These are phyloP conservation scores for Phlebiopsis flavidoalba DNA, from an alignment of 768 basidiomycete species.

Conservation along the genomic window DNA sequence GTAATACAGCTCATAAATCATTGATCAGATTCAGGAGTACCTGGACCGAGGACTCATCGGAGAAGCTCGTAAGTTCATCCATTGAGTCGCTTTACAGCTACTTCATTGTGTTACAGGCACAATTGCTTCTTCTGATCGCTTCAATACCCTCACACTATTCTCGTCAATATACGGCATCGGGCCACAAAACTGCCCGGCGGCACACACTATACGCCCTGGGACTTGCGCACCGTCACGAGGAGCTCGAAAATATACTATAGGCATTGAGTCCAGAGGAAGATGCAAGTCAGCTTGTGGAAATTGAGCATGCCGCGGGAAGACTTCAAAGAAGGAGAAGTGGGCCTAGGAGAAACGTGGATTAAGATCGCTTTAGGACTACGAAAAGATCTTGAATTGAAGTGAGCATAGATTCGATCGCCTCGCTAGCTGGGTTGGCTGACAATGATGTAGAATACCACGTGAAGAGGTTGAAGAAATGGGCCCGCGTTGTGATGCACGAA, in stretches of 20 bases:
- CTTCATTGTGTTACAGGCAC: background rate
- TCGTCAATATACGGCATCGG: slow-evolving; percentile 71
- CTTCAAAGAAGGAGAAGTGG: slow-evolving; percentile 18
- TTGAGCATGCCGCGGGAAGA: slow-evolving; percentile 17
- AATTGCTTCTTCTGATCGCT: slow-evolving; percentile 46
- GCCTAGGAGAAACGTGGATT: slow-evolving; percentile 37
- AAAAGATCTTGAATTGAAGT: slow-evolving; percentile 50
- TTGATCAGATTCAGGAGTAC: slow-evolving; percentile 57
- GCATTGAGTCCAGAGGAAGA: slow-evolving; percentile 31
- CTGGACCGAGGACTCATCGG: slow-evolving; percentile 46
- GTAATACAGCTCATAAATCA: background rate
- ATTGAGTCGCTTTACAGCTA: background rate
- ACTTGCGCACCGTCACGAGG: slow-evolving; percentile 60
- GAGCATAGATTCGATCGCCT: slow-evolving; percentile 9
- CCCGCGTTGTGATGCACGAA: slow-evolving; percentile 59
- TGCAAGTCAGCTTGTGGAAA: slow-evolving; percentile 23
- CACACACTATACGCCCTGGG: slow-evolving; percentile 65
- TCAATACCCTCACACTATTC: slow-evolving; percentile 52
- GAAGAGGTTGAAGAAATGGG: slow-evolving; percentile 77
- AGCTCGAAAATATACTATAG: slow-evolving; percentile 68
- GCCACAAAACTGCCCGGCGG: slow-evolving; percentile 56
- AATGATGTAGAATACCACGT: slow-evolving; percentile 52
- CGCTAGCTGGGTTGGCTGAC: background rate
- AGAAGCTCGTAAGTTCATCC: slow-evolving; percentile 48
- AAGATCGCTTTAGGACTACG: slow-evolving; percentile 55